A percentile compares a stretch with the other conserved stretches of the same genome.
phyloP scores from a whole-genome alignment of 2,329 filamentous ascomycete genomes.

The Thielaviopsis musarum region DNA sequence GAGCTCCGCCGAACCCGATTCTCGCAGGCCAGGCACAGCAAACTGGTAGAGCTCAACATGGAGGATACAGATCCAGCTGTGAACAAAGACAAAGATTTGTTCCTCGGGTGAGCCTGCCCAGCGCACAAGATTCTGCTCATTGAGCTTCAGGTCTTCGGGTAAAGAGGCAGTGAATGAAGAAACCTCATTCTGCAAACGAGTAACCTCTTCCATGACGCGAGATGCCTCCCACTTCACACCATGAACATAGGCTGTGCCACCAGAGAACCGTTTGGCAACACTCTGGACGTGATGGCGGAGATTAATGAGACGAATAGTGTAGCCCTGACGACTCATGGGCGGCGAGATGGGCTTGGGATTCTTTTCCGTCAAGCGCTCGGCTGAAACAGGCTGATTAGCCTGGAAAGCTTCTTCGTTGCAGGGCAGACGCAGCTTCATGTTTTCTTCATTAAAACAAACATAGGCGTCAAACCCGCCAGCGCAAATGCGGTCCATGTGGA shows the following conservation, averaged over 20 bases:
- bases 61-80: slow-evolving; percentile 21
- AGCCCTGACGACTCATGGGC: slow-evolving; percentile 20
- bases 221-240: slow-evolving; percentile 19
- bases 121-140: slow-evolving; percentile 19
- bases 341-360: slow-evolving; percentile 8
- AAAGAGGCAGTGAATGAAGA: slow-evolving; percentile 22
- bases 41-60: slow-evolving; percentile 26
- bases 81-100: slow-evolving; percentile 22
- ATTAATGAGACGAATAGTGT: slow-evolving; percentile 21
- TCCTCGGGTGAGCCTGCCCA: slow-evolving; percentile 19
- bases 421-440: slow-evolving; percentile 23
- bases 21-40: slow-evolving; percentile 21
- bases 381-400: slow-evolving; percentile 18
- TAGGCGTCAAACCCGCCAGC: slow-evolving; percentile 26
- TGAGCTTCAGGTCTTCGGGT: slow-evolving; percentile 20
- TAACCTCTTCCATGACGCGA: slow-evolving; percentile 22
- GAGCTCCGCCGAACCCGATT: slow-evolving; percentile 19
- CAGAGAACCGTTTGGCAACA: slow-evolving; percentile 13
- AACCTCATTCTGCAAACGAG: slow-evolving; percentile 22
- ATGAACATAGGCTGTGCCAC: slow-evolving; percentile 11
- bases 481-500: slow-evolving; percentile 22
- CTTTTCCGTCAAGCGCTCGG: slow-evolving; percentile 18
- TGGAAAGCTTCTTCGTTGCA: slow-evolving; percentile 21
- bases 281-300: slow-evolving; percentile 22
- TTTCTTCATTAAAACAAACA: slow-evolving; percentile 21